These are phyloP conservation scores for Fusarium sp. DNA, from an alignment of 2,329 filamentous ascomycete species.

Conservation along the genomic window DNA sequence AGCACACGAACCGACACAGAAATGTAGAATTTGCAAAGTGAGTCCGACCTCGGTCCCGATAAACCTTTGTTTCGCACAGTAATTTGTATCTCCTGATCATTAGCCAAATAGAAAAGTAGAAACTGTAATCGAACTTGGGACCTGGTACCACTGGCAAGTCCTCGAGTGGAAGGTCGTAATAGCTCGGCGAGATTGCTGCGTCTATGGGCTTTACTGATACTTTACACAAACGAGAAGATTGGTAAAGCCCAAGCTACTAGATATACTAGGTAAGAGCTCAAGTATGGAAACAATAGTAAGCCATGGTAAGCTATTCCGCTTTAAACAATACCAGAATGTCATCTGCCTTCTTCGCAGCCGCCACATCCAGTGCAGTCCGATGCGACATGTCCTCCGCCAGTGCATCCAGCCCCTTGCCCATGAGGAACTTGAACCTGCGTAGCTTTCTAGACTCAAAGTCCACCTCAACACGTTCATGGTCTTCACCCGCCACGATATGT, in stretches of 20 bases:
- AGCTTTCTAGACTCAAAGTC: not conserved
- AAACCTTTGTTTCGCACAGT: too few relatives aligned
- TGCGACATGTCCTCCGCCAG: not conserved
- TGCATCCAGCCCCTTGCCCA: not conserved
- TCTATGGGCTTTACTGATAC: too few relatives aligned
- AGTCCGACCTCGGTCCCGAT: too few relatives aligned
- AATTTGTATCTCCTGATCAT: too few relatives aligned
- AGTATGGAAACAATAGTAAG: not conserved
- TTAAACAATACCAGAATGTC: not conserved
- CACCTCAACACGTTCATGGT: not conserved
- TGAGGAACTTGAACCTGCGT: not conserved
- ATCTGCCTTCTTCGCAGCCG: not conserved
- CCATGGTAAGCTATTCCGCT: not conserved
- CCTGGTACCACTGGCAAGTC: too few relatives aligned
- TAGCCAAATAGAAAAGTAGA: too few relatives aligned
- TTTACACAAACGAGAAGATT: too few relatives aligned
- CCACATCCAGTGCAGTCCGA: not conserved
- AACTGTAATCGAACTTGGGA: too few relatives aligned
- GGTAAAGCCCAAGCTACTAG: not conserved
- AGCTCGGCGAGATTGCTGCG: too few relatives aligned
- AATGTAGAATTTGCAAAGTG: too few relatives aligned
- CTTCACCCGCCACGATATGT: not conserved
- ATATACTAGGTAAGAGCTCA: not conserved
- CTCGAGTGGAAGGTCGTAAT: too few relatives aligned
- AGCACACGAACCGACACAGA: too few relatives aligned